Percentiles rank a stretch among this genome's conserved stretches.
Evolutionary conservation across 225 moss, liverwort and hornwort species (phyloP).

Genomic region (Pseudoscleropodium purum): DNA sequence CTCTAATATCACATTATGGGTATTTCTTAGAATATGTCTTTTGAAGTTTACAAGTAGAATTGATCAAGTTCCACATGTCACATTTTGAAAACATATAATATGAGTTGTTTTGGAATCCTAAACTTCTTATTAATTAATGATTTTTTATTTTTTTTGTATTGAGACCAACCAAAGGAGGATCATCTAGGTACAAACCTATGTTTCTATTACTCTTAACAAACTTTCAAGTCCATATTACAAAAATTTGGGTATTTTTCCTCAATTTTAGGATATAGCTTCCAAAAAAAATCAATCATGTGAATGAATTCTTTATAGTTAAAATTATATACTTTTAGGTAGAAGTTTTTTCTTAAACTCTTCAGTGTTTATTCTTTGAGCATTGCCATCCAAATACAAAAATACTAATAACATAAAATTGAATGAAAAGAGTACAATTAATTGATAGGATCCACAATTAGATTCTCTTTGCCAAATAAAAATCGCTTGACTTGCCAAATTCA

Average conservation of each 20-base stretch:
- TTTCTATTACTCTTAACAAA: background rate
- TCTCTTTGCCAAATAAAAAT: background rate
- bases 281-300: too few relatives aligned
- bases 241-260: background rate
- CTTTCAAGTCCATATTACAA: background rate
- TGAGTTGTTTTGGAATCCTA: background rate
- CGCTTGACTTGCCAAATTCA: too few relatives aligned
- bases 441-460: background rate
- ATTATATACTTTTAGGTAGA: too few relatives aligned
- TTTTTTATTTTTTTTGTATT: too few relatives aligned
- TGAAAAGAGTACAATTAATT: background rate
- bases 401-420: rapidly evolving
- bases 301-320: background rate
- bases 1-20: background rate
- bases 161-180: too few relatives aligned
- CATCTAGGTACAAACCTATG: background rate
- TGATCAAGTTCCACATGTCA: background rate
- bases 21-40: background rate
- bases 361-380: background rate
- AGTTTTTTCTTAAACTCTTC: background rate
- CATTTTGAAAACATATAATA: too few relatives aligned
- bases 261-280: background rate
- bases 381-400: too few relatives aligned
- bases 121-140: background rate
- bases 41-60: background rate